phyloP scores from a whole-genome alignment of 2,329 filamentous ascomycete species.

The Myriosclerotinia curreyana region DNA sequence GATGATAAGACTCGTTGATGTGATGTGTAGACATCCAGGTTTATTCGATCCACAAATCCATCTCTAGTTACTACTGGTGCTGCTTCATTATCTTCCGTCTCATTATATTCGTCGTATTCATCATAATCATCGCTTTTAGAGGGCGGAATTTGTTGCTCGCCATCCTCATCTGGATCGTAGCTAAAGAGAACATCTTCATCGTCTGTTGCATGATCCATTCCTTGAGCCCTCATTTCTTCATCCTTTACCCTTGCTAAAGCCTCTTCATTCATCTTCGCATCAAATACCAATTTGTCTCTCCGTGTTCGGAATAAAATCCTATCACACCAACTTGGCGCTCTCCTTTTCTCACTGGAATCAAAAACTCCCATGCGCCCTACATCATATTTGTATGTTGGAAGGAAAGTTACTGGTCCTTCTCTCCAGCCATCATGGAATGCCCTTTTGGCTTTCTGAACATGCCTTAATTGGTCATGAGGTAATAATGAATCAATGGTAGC shows the following conservation, averaged over 20 bases:
- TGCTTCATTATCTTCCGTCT: slow-evolving; percentile 44
- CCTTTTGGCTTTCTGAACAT: slow-evolving; percentile 70
- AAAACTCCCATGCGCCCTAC: slow-evolving; percentile 89
- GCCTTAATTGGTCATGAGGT: slow-evolving; percentile 81
- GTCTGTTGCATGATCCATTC: slow-evolving; percentile 68
- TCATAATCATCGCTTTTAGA: slow-evolving; percentile 44
- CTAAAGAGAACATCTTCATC: slow-evolving; percentile 86
- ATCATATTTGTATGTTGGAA: slow-evolving; percentile 98
- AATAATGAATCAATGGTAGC: slow-evolving; percentile 84
- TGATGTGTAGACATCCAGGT: slow-evolving; percentile 69
- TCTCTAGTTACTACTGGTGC: slow-evolving; percentile 54
- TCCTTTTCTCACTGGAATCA: slow-evolving; percentile 90
- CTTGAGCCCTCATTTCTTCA: slow-evolving; percentile 78
- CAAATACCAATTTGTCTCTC: slow-evolving; percentile 63
- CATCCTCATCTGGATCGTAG: slow-evolving; percentile 81
- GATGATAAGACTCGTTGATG: slow-evolving; percentile 89
- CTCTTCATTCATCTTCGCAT: slow-evolving; percentile 60
- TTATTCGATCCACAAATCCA: slow-evolving; percentile 54
- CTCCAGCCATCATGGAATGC: slow-evolving; percentile 89
- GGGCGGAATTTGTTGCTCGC: slow-evolving; percentile 45
- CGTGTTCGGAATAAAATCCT: slow-evolving; percentile 83
- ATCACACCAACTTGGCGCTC: slow-evolving; percentile 95
- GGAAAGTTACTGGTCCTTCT: slow-evolving; percentile 81
- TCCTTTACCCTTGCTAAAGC: slow-evolving; percentile 68
- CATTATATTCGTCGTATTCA: slow-evolving; percentile 50